These are phyloP conservation scores for Emmonsia crescens DNA, from an alignment of 2,329 filamentous ascomycete species.

Conservation along the genomic window DNA sequence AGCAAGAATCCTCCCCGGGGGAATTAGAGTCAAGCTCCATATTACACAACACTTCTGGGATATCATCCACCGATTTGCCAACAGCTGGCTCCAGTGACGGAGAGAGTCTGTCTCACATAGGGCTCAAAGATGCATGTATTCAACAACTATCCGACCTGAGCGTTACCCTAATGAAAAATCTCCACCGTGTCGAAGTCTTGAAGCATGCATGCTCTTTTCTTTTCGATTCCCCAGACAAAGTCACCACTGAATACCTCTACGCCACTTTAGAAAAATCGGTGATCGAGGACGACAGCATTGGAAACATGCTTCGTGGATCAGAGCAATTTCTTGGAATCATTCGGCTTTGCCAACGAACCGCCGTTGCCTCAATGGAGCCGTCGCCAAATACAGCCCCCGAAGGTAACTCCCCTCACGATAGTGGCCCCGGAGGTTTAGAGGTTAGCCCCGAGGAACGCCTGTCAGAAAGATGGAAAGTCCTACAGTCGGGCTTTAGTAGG, in stretches of 20 bases:
- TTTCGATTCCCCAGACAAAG: background rate
- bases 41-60: background rate
- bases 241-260: background rate
- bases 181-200: background rate
- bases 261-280: background rate
- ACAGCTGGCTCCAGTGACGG: background rate
- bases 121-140: background rate
- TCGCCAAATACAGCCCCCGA: background rate
- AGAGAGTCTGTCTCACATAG: background rate
- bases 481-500: background rate
- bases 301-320: background rate
- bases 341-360: background rate
- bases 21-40: background rate
- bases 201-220: background rate
- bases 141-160: background rate
- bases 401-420: background rate
- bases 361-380: background rate
- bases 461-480: background rate
- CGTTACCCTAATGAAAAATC: background rate
- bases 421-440: background rate
- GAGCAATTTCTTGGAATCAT: background rate
- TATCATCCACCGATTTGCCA: background rate
- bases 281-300: background rate
- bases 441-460: background rate
- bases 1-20: background rate